Base-by-base conservation (phyloP, 768 basidiomycete genomes). In the Lactarius tabidus region DNA sequence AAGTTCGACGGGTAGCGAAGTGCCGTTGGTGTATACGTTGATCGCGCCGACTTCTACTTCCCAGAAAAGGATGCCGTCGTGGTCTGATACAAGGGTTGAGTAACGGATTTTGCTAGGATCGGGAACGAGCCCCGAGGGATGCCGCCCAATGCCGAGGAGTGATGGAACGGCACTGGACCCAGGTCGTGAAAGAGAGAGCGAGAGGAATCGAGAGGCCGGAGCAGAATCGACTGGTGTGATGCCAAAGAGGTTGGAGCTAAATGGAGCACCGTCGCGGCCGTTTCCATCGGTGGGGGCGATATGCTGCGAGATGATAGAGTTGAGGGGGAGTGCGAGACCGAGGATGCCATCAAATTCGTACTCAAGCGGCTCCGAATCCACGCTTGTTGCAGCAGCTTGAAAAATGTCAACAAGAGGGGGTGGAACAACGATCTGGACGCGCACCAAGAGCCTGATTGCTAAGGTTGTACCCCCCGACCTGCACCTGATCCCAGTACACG, bases 261-360 rank as follows among this genome's bases (percentile, higher is more conserved):
- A 79, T 0, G 85, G 73, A 3, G 90, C 87, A 54, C 90, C 90
- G 67, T 90, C 87, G 0, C 85, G 82, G 6, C 74, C 65, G 74
- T 85, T 79, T 54, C 72, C 76, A 10, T 77, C 79, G 23, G 77
- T 77, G 1, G 88, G 79, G 0, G 82, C 78, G 28, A 93, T 78
- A 1, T 48, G 8, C 0, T 73, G 58, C 5, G 86, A 80, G 59
- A 93, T 92, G 65, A 86, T 68, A n/a, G 86, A 89, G 75, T 91
- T 85, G 54, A 78, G 75, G 28, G 91, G 88, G 31, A 91, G 84
- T 1, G 89, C 88, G 55, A 93, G 84, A 20, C 90, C 91, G 6
- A 92, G 80, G 59, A 92, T 81, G 31, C 91, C 91, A 64, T 76
- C 78, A 72, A 88, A 93, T 15, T 77, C 68, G 10, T 79, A 70